Evolutionary conservation across 345 rosid species (phyloP).

Genomic region (Mercurialis annua): DNA sequence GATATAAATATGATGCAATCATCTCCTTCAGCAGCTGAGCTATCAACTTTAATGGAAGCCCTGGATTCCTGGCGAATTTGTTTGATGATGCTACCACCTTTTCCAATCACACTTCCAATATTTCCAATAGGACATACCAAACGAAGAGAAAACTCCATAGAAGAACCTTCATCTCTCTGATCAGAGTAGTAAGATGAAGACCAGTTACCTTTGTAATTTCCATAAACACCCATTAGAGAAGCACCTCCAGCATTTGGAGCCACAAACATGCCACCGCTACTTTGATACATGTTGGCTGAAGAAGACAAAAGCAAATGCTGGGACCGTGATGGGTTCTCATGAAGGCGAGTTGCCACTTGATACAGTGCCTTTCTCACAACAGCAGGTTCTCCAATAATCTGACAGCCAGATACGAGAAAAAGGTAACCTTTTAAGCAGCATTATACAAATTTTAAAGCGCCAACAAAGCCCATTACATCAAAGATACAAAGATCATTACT

Average conservation of each 20-base stretch:
- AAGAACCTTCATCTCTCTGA: constrained; percentile 29
- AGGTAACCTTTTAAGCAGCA: neutral
- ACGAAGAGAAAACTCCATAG: constrained; percentile 31
- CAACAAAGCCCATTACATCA: neutral
- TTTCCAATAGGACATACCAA: constrained; percentile 30
- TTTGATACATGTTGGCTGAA: constrained; percentile 22
- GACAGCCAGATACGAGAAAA: neutral
- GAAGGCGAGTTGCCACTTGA: constrained; percentile 34
- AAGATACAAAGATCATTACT: neutral
- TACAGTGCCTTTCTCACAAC: constrained; percentile 29
- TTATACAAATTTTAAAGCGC: neutral
- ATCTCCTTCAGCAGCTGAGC: constrained; percentile 35
- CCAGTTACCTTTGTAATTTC: constrained; percentile 31
- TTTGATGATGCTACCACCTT: constrained; percentile 29
- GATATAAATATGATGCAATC: constrained; percentile 37
- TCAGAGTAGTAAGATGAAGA: constrained; percentile 24
- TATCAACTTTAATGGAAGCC: constrained; percentile 35
- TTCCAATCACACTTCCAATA: constrained; percentile 35
- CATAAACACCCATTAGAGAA: constrained; percentile 26
- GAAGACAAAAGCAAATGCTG: constrained; percentile 33
- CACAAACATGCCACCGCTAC: constrained; percentile 28
- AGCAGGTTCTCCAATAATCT: constrained; percentile 32
- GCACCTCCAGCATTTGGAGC: constrained; percentile 23
- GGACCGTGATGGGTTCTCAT: constrained; percentile 33
- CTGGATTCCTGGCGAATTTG: constrained; percentile 37